Evolutionary conservation across 2,329 filamentous ascomycete species (phyloP).

Genomic region (Scleromitrula shiraiana): DNA sequence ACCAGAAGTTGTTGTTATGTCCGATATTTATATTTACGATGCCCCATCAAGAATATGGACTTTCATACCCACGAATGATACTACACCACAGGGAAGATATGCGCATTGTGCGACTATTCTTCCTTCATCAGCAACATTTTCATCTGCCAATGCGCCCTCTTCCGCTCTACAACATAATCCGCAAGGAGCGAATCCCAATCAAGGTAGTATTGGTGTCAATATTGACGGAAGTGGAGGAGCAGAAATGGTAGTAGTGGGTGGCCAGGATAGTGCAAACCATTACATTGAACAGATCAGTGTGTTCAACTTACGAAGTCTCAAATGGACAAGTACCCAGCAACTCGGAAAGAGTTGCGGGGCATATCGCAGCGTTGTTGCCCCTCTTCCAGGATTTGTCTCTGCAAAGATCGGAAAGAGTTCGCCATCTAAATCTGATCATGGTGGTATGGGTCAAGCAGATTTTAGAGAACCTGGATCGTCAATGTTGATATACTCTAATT

Average conservation of each 20-base stretch:
- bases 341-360: slow-evolving; percentile 91
- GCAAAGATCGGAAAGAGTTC: slow-evolving; percentile 56
- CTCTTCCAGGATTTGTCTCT: slow-evolving; percentile 60
- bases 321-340: slow-evolving; percentile 86
- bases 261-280: slow-evolving; percentile 94
- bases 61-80: slow-evolving; percentile 68
- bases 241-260: slow-evolving; percentile 95
- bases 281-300: slow-evolving; percentile 99
- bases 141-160: slow-evolving; percentile 73
- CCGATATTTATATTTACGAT: slow-evolving; percentile 93
- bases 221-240: slow-evolving; percentile 88
- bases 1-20: slow-evolving; percentile 92
- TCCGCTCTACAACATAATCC: slow-evolving; percentile 89
- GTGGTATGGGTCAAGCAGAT: slow-evolving; percentile 41
- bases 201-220: slow-evolving; percentile 78
- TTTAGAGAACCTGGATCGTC: slow-evolving; percentile 51
- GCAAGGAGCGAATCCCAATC: slow-evolving; percentile 71
- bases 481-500: slow-evolving; percentile 98
- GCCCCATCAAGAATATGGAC: slow-evolving; percentile 78
- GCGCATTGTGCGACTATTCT: slow-evolving; percentile 92
- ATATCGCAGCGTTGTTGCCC: slow-evolving; percentile 90
- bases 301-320: slow-evolving; percentile 89
- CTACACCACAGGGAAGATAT: slow-evolving; percentile 89
- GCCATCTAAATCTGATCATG: slow-evolving; percentile 33
- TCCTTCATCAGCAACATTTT: slow-evolving; percentile 79